A percentile compares a stretch with the other conserved stretches of the same genome.
Conservation (phyloP, 2,329 filamentous ascomycete genomes). For the Neocucurbitaria cava region DNA sequence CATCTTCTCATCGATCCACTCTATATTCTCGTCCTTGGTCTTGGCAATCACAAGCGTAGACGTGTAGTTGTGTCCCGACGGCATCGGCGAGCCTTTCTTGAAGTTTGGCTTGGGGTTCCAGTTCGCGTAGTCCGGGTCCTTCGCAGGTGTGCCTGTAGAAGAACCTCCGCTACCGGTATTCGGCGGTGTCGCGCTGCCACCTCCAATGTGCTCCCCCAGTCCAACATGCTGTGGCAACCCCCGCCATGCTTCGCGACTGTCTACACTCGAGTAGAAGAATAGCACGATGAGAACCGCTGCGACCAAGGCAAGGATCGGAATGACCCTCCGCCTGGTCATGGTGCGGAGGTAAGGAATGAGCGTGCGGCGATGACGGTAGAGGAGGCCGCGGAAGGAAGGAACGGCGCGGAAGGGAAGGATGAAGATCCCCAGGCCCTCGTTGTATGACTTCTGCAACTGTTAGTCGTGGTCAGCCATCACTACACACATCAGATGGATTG, state of each 20-base stretch:
- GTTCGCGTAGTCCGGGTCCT: constrained; percentile 43
- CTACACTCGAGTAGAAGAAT: constrained; percentile 49
- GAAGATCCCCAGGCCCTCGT: not conserved
- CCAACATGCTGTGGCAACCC: constrained; percentile 51
- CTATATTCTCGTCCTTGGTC: constrained; percentile 58
- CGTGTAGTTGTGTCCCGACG: constrained; percentile 59
- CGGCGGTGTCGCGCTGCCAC: constrained; percentile 17
- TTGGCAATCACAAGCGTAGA: constrained; percentile 63
- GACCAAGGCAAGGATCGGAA: constrained; percentile 40
- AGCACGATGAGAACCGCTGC: constrained; percentile 44
- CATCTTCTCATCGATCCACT: constrained; percentile 63
- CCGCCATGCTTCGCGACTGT: constrained; percentile 45
- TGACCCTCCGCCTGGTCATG: constrained; percentile 38
- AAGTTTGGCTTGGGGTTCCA: constrained; percentile 49
- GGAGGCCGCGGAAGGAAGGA: not conserved
- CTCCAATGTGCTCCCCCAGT: constrained; percentile 45
- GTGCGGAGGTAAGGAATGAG: constrained; percentile 6
- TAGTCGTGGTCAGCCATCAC: constrained; percentile 5
- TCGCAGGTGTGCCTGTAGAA: constrained; percentile 6
- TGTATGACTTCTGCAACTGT: not conserved
- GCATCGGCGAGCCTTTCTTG: constrained; percentile 41
- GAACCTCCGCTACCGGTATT: constrained; percentile 9
- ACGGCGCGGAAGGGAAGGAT: not conserved
- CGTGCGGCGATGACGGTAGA: not conserved
- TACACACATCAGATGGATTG: constrained; percentile 3